These are phyloP conservation scores for Neurospora crassa DNA, from an alignment of 2,329 filamentous ascomycete species.

Conservation along the genomic window DNA sequence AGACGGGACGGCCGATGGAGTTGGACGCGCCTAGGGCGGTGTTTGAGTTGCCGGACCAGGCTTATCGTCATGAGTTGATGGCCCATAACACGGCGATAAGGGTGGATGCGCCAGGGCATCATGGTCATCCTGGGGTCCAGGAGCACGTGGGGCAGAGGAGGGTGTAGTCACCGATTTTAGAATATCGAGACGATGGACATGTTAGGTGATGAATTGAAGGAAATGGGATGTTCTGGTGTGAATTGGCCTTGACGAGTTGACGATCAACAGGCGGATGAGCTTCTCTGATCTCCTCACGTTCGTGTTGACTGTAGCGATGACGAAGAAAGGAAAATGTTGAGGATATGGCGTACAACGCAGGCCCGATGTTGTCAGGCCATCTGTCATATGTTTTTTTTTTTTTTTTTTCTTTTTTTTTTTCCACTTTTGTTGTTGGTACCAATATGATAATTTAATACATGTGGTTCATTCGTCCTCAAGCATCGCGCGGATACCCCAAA, in stretches of 20 bases:
- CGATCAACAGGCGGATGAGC: not conserved
- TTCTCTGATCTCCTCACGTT: not conserved
- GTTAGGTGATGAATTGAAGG: not conserved
- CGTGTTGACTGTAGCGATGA: not conserved
- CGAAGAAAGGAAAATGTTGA: not conserved
- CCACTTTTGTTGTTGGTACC: not conserved
- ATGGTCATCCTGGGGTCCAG: not conserved
- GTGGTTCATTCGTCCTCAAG: too few relatives aligned
- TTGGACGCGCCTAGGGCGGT: slow-evolving; percentile 16
- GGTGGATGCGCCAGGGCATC: not conserved
- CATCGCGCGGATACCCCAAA: too few relatives aligned
- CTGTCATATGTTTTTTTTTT: not conserved
- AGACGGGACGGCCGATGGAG: slow-evolving; percentile 17
- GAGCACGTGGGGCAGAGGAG: not conserved
- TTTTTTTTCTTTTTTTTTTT: too few relatives aligned
- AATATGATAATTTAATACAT: not conserved
- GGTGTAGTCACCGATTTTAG: not conserved
- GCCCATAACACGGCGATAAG: slow-evolving; percentile 16
- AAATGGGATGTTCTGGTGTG: not conserved
- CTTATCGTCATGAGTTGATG: slow-evolving; percentile 25
- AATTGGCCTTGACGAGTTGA: not conserved
- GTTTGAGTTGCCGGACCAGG: slow-evolving; percentile 25
- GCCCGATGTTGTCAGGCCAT: not conserved
- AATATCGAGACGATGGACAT: too few relatives aligned
- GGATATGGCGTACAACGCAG: not conserved